Conservation (phyloP, 805 yeast species). For the Yarrowia sp. region DNA sequence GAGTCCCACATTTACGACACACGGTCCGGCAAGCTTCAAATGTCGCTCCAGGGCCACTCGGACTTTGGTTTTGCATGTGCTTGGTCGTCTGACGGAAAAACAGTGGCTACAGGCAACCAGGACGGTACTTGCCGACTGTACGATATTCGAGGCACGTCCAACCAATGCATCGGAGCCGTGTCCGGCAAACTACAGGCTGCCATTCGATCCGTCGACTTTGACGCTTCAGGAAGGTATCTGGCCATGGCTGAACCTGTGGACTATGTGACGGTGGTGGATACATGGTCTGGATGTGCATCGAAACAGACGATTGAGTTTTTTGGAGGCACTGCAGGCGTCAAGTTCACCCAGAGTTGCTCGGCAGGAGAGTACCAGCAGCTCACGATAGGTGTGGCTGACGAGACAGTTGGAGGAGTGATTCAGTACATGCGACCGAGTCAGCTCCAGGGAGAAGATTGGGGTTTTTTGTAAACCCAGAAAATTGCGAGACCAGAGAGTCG, state of each 20-base stretch:
- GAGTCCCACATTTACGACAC: conserved; percentile 48
- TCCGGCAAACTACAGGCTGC: conserved; percentile 44
- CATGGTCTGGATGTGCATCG: conserved; percentile 31
- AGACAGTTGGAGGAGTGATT: conserved; percentile 56
- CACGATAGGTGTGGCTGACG: conserved; percentile 55
- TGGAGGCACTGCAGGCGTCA: conserved; percentile 59
- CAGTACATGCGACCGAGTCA: conserved; percentile 39
- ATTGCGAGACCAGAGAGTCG: not conserved
- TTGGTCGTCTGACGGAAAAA: conserved; percentile 45
- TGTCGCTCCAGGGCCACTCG: conserved; percentile 46
- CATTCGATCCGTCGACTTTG: conserved; percentile 53
- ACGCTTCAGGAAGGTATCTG: conserved; percentile 46
- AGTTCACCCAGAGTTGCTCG: conserved; percentile 45
- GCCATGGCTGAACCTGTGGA: conserved; percentile 61
- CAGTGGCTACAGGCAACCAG: conserved; percentile 57
- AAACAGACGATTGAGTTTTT: conserved; percentile 54
- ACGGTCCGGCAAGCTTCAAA: conserved; percentile 34
- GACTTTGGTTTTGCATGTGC: conserved; percentile 62
- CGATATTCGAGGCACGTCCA: conserved; percentile 46
- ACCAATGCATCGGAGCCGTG: conserved; percentile 25
- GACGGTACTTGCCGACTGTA: conserved; percentile 56
- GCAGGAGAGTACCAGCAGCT: conserved; percentile 49
- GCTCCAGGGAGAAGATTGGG: conserved; percentile 10
- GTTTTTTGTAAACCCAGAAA: not conserved
- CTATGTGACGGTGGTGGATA: conserved; percentile 51